Evolutionary conservation across 768 basidiomycete species (phyloP).

Genomic region (Lentinula boryana): DNA sequence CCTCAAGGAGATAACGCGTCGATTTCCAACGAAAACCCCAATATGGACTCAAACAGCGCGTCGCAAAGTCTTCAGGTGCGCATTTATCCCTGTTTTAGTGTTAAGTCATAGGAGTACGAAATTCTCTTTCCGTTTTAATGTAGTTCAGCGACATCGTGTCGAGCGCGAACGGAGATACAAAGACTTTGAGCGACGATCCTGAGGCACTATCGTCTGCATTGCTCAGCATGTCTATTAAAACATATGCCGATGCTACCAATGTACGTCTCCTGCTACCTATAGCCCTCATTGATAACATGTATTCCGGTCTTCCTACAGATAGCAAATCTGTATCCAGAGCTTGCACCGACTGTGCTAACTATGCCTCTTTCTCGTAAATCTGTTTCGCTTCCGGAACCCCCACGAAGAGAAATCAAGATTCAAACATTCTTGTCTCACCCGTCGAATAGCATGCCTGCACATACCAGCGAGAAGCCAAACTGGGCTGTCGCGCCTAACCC

Average conservation of each 20-base stretch:
- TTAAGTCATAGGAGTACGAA: too few species aligned
- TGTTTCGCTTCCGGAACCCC: neutral
- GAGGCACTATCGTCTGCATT: neutral
- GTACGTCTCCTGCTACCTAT: neutral
- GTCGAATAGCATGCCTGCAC: neutral
- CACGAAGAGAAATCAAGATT: neutral
- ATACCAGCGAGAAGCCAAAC: neutral
- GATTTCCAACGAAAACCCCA: too few species aligned
- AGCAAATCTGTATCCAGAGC: neutral
- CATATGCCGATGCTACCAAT: conserved; percentile 7
- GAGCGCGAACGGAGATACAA: too few species aligned
- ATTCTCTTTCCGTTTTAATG: neutral
- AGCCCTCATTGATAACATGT: neutral
- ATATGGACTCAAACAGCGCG: neutral
- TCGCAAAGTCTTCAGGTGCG: neutral
- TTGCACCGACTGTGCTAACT: neutral
- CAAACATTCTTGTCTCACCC: neutral
- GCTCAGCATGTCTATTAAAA: neutral
- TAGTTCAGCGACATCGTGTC: too few species aligned
- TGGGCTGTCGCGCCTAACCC: neutral
- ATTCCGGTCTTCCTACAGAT: neutral
- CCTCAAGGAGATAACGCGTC: too few species aligned
- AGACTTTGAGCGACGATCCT: neutral
- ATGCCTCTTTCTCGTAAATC: neutral
- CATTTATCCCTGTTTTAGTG: neutral